These are phyloP conservation scores for Hansfordia pulvinata DNA, from an alignment of 2,329 filamentous ascomycete species.

Conservation along the genomic window DNA sequence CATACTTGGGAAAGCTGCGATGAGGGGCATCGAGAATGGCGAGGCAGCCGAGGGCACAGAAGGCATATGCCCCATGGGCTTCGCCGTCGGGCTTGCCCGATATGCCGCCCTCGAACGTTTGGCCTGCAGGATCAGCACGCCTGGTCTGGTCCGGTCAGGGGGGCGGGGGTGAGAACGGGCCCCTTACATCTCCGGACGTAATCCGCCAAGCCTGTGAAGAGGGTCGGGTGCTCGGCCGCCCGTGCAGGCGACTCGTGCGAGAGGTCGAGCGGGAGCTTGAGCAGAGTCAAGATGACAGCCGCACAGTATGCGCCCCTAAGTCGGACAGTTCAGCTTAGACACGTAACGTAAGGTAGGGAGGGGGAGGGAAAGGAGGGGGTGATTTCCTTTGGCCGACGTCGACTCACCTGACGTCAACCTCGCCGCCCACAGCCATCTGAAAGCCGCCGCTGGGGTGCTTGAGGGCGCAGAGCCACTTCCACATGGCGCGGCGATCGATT, in stretches of 20 bases:
- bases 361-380: no score
- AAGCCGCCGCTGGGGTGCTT: slow-evolving; percentile 90
- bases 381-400: no score
- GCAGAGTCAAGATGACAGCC: slow-evolving; percentile 67
- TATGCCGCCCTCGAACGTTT: slow-evolving; percentile 92
- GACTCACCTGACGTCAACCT: slow-evolving; percentile 77
- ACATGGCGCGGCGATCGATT: slow-evolving; percentile 74
- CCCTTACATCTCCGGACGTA: slow-evolving; percentile 69
- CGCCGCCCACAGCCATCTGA: slow-evolving; percentile 70
- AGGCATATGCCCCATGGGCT: slow-evolving; percentile 93
- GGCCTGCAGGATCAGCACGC: slow-evolving; percentile 37
- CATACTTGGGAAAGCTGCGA: slow-evolving; percentile 58
- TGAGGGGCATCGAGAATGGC: slow-evolving; percentile 73
- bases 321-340: no score
- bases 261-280: slow-evolving; percentile 71
- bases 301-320: slow-evolving; percentile 85
- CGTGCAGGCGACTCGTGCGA: slow-evolving; percentile 58
- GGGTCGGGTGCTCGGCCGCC: slow-evolving; percentile 45
- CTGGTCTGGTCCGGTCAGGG: slow-evolving; percentile 4
- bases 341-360: no score
- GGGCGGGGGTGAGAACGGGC: slow-evolving; percentile 7
- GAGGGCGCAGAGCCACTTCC: slow-evolving; percentile 76
- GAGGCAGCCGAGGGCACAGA: slow-evolving; percentile 82
- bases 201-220: slow-evolving; percentile 61
- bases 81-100: slow-evolving; percentile 75